phyloP scores from a whole-genome alignment of 2,329 filamentous ascomycete species.

The Colletotrichum costaricense region DNA sequence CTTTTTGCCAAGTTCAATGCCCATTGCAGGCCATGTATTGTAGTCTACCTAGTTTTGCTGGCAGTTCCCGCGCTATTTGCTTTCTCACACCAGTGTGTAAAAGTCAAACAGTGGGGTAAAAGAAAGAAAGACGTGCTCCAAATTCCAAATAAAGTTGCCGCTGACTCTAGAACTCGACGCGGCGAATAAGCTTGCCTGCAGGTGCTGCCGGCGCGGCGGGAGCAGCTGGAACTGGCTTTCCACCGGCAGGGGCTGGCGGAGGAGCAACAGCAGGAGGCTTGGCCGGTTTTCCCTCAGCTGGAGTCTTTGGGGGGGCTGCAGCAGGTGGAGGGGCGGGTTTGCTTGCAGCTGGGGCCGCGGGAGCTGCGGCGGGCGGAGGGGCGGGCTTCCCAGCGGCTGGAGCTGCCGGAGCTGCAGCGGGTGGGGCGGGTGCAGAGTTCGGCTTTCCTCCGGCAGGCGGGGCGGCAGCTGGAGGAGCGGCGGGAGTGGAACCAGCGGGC shows the following conservation, averaged over 20 bases:
- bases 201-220: not conserved
- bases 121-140: no score
- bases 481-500: not conserved
- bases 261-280: not conserved
- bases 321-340: not conserved
- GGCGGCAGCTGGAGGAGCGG: not conserved
- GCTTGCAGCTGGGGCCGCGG: not conserved
- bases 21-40: not conserved
- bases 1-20: not conserved
- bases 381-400: conserved; percentile 18
- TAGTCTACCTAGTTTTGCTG: not conserved
- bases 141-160: fast-evolving
- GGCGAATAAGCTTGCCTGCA: not conserved
- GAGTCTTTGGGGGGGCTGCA: not conserved
- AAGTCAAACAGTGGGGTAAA: not conserved
- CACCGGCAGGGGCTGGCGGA: not conserved
- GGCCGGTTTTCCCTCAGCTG: not conserved
- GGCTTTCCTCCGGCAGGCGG: not conserved
- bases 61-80: not conserved
- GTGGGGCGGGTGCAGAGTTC: not conserved
- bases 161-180: not conserved
- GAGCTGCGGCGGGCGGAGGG: not conserved
- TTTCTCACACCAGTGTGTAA: not conserved
- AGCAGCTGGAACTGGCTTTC: not conserved
- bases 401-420: not conserved